phyloP scores from a whole-genome alignment of 495 filamentous ascomycete genomes.

The Lophiotrema nucula region DNA sequence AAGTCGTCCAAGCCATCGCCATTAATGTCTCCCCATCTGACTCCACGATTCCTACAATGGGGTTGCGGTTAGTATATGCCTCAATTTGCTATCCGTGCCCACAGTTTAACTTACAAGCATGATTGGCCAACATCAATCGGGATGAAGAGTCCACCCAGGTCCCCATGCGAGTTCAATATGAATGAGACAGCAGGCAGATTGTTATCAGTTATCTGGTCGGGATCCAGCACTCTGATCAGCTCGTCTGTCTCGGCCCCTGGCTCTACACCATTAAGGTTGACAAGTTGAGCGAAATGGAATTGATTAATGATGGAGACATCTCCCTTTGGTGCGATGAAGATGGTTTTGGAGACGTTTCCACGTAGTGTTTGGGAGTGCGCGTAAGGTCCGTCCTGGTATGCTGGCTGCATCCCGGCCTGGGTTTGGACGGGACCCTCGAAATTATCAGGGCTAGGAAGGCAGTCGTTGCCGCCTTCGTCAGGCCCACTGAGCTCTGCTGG shows the following conservation, averaged over 20 bases:
- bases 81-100: no score
- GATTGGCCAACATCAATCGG: neutral
- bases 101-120: no score
- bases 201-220: neutral
- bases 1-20: slow-evolving; percentile 46
- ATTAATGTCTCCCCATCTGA: slow-evolving; percentile 41
- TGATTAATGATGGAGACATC: neutral
- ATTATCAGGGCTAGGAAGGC: neutral
- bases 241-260: neutral
- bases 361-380: neutral
- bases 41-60: neutral
- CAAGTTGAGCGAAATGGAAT: neutral
- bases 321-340: neutral
- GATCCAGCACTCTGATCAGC: neutral
- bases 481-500: neutral
- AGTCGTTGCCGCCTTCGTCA: neutral
- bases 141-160: neutral
- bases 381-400: neutral
- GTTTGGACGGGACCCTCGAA: neutral
- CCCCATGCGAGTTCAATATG: neutral
- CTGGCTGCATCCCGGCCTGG: neutral
- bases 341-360: neutral
- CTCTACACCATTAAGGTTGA: neutral
- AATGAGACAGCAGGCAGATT: neutral
- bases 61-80: no score